A percentile compares a stretch with the other conserved stretches of the same genome.
Evolutionary conservation across 176 grass and related monocot genomes (phyloP).

Genomic region (Raddia guianensis): DNA sequence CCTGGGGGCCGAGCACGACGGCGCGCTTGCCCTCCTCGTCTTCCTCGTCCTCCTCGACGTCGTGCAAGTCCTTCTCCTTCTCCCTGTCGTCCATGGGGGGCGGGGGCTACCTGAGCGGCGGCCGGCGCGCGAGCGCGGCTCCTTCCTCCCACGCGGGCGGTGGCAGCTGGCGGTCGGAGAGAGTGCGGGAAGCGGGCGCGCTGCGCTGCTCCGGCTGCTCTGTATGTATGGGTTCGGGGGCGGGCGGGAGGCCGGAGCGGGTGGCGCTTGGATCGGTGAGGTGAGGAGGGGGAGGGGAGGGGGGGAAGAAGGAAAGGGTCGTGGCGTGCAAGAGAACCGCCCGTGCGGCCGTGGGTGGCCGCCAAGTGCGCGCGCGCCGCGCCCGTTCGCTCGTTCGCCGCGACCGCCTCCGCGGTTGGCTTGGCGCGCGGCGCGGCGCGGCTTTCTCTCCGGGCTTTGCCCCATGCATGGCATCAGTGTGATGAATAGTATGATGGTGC

Average conservation of each 20-base stretch:
- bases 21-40: slow-evolving; percentile 65
- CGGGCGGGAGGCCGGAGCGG: background rate
- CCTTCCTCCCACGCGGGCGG: background rate
- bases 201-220: background rate
- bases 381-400: background rate
- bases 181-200: background rate
- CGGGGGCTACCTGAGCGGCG: background rate
- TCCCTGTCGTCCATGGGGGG: slow-evolving; percentile 45
- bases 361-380: slow-evolving; percentile 9
- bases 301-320: slow-evolving; percentile 25
- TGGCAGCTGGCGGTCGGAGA: background rate
- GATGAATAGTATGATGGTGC: background rate
- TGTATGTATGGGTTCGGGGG: background rate
- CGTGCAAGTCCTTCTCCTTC: slow-evolving; percentile 35
- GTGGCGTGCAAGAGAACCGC: background rate
- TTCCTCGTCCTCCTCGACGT: slow-evolving; percentile 60
- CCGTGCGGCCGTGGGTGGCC: background rate
- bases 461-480: background rate
- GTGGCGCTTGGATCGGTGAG: background rate
- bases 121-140: background rate
- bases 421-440: no score
- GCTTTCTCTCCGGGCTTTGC: background rate
- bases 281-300: background rate
- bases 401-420: background rate
- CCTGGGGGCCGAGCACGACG: slow-evolving; percentile 64